phyloP scores from a whole-genome alignment of 768 basidiomycete species.

The Nevesoporus exiguus region DNA sequence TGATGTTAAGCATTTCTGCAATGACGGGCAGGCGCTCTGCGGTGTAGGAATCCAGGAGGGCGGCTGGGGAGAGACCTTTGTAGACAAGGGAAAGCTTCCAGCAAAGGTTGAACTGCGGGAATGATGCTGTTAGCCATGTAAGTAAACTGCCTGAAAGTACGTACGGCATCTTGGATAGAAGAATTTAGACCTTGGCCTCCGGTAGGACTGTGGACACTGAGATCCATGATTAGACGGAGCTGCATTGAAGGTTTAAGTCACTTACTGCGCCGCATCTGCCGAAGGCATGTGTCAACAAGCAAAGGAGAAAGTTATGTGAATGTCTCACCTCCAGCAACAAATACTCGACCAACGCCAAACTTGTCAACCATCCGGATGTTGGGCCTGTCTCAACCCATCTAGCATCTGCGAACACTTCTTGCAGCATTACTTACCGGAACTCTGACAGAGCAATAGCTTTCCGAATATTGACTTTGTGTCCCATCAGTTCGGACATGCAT shows the following conservation, averaged over 20 bases:
- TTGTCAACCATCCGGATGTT: conserved; percentile 48
- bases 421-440: conserved; percentile 26
- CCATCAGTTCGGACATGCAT: conserved; percentile 27
- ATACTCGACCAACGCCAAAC: conserved; percentile 41
- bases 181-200: conserved; percentile 36
- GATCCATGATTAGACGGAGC: neutral
- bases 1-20: conserved; percentile 42
- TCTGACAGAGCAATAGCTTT: conserved; percentile 25
- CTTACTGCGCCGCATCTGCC: conserved; percentile 46
- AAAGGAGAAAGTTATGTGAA: neutral
- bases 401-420: neutral
- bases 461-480: conserved; percentile 30
- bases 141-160: conserved; percentile 12
- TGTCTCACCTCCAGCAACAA: conserved; percentile 42
- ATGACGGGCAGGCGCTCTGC: no score
- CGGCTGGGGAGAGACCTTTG: conserved; percentile 33
- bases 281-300: neutral
- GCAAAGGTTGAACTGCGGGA: conserved; percentile 36
- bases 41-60: conserved; percentile 43
- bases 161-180: conserved; percentile 37
- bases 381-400: conserved; percentile 30
- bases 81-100: conserved; percentile 46
- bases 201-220: conserved; percentile 20
- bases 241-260: neutral
- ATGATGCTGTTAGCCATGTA: neutral